Evolutionary conservation across 179 eudicot genomes (phyloP).

Genomic region (Sideroxylon spinosum): DNA sequence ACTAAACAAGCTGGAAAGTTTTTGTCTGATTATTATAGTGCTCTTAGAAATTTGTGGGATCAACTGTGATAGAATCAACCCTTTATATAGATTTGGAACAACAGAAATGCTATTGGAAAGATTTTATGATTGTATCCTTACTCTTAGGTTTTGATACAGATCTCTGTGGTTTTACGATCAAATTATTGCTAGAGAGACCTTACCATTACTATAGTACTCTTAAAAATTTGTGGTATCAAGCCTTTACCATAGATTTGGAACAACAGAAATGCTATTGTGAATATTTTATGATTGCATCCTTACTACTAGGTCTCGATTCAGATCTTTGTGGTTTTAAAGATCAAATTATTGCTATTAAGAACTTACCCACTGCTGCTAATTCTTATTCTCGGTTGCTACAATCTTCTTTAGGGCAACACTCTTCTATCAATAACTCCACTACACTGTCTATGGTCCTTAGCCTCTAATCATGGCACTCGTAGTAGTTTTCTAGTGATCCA

Average conservation of each 20-base stretch:
- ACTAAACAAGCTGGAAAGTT: neutral
- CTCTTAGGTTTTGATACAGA: neutral
- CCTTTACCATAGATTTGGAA: neutral
- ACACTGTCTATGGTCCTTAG: no score
- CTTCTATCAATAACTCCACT: no score
- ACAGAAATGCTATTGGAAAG: neutral
- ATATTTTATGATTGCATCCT: neutral
- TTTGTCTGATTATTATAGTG: neutral
- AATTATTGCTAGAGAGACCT: neutral
- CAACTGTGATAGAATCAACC: neutral
- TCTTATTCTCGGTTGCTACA: neutral
- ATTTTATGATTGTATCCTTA: neutral
- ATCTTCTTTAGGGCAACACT: neutral
- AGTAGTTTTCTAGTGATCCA: no score
- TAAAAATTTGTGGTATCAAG: neutral
- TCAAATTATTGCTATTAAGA: neutral
- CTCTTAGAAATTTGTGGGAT: neutral
- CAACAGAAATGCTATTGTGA: neutral
- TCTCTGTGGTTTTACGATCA: neutral
- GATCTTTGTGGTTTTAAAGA: neutral
- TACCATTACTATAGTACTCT: neutral
- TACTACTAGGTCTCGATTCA: neutral
- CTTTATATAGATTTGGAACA: neutral
- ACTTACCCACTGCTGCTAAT: neutral
- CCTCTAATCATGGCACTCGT: no score